Base-by-base conservation (phyloP, 116 monocot genomes). In the Dioscorea cayenensis region DNA sequence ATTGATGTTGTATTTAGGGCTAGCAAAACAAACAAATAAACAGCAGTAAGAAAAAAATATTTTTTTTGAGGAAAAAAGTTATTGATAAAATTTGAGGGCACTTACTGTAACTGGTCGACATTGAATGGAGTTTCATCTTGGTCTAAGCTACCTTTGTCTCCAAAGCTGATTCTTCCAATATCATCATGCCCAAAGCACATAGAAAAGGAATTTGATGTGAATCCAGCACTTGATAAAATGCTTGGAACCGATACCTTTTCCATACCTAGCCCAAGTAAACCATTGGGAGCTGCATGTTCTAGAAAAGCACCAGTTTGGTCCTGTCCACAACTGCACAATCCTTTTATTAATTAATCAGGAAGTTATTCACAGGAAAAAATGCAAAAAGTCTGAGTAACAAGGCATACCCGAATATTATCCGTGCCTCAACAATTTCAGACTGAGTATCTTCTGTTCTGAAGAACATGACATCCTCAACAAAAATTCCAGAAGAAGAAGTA, bases 301-400 rank as follows among this genome's bases (percentile, higher is more conserved):
- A 90, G 83, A 82, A 97, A 97, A 49, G 93, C 86, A 74, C 96
- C 96, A 68, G 89, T 87, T 72, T 97, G 96, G 49, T 84, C 67
- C 82, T 84, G 70, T 28, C 88, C 88, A 77, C 86, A 86, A 22
- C 68, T 68, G 48, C 6, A 49, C 2, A 68, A 68, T 49, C 22
- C 16, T 55, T 55, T n/a, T 16, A 5, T 3, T 3, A 18, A 25
- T 25, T 25, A 55, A 55, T 55, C 12, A n/a, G 17, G 16, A 55
- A 5, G 17, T 55, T 16, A 19, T 16, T 18, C 5, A 4, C 17
- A n/a, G 19, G 3, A 55, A 55, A 14, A 12, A 0, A 2, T 55
- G n/a, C 55, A 5, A 5, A n/a, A 55, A 19, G 32, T 16, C 2
- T 23, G 5, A 13, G 25, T 12, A 16, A 63, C 0, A 17, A 43